Base-by-base conservation (phyloP, 2,329 filamentous ascomycete species). In the Aureobasidium zeae region DNA sequence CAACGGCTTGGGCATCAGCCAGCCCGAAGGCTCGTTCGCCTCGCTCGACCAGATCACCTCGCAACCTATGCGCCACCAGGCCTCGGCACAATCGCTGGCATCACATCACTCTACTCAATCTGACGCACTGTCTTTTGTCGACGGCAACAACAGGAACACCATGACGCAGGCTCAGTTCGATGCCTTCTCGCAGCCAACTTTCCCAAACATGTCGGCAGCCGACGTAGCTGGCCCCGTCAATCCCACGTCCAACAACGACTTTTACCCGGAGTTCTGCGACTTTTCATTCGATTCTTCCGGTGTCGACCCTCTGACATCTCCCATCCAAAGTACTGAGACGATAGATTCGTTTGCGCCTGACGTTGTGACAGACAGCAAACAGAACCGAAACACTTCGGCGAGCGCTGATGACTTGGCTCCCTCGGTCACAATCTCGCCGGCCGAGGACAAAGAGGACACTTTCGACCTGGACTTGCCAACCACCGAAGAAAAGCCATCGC, bases 121-220 rank as follows among this genome's bases (percentile, higher is more conserved):
- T 1, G 39, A 34, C 12, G n/a, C n/a, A n/a, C n/a, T n/a, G n/a
- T 34, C 39, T 7, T 28, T 43, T 16, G 12, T 17, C 24, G 45
- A 43, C 22, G 59, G 61, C 20, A 48, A 57, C 35, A 59, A 63
- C 39, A 54, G 60, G 9, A 48, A 57, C 15, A 63, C 60, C 6
- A 46, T 63, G 13, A 63, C 59, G 2, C 60, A 63, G 42, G 60
- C 59, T 34, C 56, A 58, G 41, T 63, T 62, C 46, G 55, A 63
- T 43, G 59, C 56, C 4, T 57, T 59, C 26, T 48, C 55, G n/a
- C 56, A 58, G 20, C 52, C 49, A 7, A 43, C 3, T 5, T 36
- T 32, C 20, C 21, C 38, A 28, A 28, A 21, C 25, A 22, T 30
- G 21, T 37, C 43, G 20, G 2, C 33, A 5, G 26, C 32, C 17